A percentile compares a stretch with the other conserved stretches of the same genome.
phyloP scores from a whole-genome alignment of 257 asterid species.

The Capsicum chinense region DNA sequence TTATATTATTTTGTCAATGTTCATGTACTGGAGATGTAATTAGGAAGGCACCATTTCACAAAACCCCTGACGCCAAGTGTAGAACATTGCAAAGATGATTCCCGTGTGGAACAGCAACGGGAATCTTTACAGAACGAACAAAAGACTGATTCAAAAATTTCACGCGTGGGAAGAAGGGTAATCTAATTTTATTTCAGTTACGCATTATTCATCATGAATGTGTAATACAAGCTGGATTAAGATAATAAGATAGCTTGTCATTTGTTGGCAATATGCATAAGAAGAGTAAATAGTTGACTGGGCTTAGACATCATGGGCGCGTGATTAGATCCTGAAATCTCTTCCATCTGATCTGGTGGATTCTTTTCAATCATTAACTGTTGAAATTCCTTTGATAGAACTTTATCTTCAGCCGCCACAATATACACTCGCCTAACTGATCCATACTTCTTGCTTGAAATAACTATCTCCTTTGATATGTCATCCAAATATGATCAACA shows the following conservation, averaged over 20 bases:
- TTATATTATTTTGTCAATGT: not conserved
- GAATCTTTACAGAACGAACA: not conserved
- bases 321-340: slow-evolving; percentile 46
- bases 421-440: slow-evolving; percentile 42
- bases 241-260: not conserved
- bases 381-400: slow-evolving; percentile 31
- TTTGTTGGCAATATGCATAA: slow-evolving; percentile 28
- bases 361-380: slow-evolving; percentile 39
- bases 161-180: not conserved
- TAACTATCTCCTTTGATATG: slow-evolving; percentile 26
- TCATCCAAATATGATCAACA: not conserved
- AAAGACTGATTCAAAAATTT: not conserved
- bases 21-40: not conserved
- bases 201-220: not conserved
- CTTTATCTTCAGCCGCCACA: slow-evolving; percentile 37
- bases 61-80: not conserved
- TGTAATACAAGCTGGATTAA: not conserved
- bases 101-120: not conserved
- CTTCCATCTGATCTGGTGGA: slow-evolving; percentile 34
- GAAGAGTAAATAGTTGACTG: slow-evolving; percentile 34
- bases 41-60: not conserved
- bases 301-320: slow-evolving; percentile 50
- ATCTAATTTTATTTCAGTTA: not conserved
- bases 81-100: not conserved
- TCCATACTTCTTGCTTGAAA: slow-evolving; percentile 36